Evolutionary conservation across 305 asterid genomes (phyloP).

Genomic region (Plantago coronopus): DNA sequence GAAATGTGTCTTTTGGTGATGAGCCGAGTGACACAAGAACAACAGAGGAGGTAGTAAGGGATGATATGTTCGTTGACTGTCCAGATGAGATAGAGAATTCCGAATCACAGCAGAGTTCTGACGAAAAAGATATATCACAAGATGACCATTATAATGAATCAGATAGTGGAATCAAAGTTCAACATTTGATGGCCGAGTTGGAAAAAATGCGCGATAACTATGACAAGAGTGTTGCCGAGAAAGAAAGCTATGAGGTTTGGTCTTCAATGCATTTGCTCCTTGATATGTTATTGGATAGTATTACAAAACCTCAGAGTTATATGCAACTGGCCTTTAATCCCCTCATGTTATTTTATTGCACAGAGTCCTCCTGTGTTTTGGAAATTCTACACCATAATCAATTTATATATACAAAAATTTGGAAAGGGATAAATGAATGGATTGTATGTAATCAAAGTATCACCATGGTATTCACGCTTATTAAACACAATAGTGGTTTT

Average conservation of each 20-base stretch:
- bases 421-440: background rate
- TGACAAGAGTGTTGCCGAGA: conserved; percentile 52
- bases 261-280: conserved; percentile 29
- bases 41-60: conserved; percentile 67
- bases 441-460: background rate
- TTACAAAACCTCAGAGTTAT: background rate
- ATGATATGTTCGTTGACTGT: conserved; percentile 94
- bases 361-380: background rate
- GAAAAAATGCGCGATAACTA: conserved; percentile 54
- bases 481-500: background rate
- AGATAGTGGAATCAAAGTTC: conserved; percentile 45
- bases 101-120: conserved; percentile 55
- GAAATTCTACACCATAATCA: background rate
- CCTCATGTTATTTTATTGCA: background rate
- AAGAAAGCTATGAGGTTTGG: conserved; percentile 64
- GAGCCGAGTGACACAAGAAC: conserved; percentile 37
- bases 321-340: background rate
- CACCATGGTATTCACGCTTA: background rate
- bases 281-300: conserved; percentile 11
- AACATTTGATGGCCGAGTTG: conserved; percentile 50
- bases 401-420: no score
- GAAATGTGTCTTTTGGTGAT: conserved; percentile 30
- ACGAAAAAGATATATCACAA: conserved; percentile 38
- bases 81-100: conserved; percentile 83
- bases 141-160: conserved; percentile 42